Evolutionary conservation across 2,329 filamentous ascomycete genomes (phyloP).

Genomic region (Penicillium sp.): DNA sequence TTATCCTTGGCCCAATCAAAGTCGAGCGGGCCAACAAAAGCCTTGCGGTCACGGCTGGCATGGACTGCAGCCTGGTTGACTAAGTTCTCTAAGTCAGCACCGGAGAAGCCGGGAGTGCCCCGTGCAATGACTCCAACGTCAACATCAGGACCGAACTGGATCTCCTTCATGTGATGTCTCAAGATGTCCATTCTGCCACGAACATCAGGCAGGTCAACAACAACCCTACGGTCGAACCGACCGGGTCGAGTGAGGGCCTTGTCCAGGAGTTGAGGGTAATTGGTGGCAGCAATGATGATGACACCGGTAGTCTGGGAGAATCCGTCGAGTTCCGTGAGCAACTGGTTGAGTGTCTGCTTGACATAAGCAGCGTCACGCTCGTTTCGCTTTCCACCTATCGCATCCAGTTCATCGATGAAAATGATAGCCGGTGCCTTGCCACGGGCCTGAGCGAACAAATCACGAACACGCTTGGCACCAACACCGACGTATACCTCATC

Average conservation of each 20-base stretch:
- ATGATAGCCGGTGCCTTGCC: conserved; percentile 87
- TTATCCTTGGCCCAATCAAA: conserved; percentile 98
- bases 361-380: conserved; percentile 90
- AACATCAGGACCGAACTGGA: conserved; percentile 75
- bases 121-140: conserved; percentile 81
- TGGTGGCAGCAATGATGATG: conserved; percentile 93
- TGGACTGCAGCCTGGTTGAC: conserved; percentile 94
- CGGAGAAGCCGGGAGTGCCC: conserved; percentile 87
- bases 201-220: conserved; percentile 86
- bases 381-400: conserved; percentile 90
- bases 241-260: conserved; percentile 92
- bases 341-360: conserved; percentile 95
- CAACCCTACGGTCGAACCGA: conserved; percentile 90
- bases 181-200: conserved; percentile 89
- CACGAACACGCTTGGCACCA: conserved; percentile 90
- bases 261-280: conserved; percentile 90
- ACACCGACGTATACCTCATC: conserved; percentile 98
- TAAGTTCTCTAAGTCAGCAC: conserved; percentile 93
- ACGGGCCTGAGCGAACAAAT: conserved; percentile 81
- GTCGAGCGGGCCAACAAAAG: conserved; percentile 71
- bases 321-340: conserved; percentile 93
- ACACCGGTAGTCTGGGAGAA: conserved; percentile 94
- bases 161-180: conserved; percentile 88
- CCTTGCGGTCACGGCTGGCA: conserved; percentile 82
- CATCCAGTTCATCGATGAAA: conserved; percentile 92